phyloP scores from a whole-genome alignment of 225 moss, liverwort and hornwort species.

The Bryoerythrophyllum caledonicum region DNA sequence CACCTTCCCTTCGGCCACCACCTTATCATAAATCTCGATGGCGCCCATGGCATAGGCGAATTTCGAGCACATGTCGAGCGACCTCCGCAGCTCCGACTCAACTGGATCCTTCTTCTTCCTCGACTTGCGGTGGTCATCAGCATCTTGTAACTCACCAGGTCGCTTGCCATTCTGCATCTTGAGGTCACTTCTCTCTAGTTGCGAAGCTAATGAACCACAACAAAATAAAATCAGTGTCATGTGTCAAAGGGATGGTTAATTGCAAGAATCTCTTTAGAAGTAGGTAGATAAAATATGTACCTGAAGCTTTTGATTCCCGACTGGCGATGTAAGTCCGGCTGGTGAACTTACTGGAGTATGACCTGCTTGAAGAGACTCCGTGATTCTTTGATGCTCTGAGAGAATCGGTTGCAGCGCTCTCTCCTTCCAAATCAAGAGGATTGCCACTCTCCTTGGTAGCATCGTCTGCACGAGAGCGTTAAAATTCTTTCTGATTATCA shows the following conservation, averaged over 20 bases:
- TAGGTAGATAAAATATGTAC: not conserved
- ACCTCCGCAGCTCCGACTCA: constrained; percentile 63
- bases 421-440: constrained; percentile 1
- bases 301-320: constrained; percentile 11
- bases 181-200: not conserved
- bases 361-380: constrained; percentile 15
- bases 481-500: not conserved
- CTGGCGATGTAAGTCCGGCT: constrained; percentile 19
- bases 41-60: constrained; percentile 61
- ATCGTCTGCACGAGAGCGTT: not conserved
- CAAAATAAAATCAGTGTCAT: not conserved
- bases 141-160: constrained; percentile 16
- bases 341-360: constrained; percentile 18
- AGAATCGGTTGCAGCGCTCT: constrained; percentile 1
- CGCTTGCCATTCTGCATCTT: constrained; percentile 39
- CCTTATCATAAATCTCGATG: constrained; percentile 54
- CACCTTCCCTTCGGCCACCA: constrained; percentile 44
- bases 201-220: not conserved
- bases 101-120: constrained; percentile 56
- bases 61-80: constrained; percentile 80
- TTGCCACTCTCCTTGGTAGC: not conserved
- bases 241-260: not conserved
- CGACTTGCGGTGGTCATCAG: constrained; percentile 24
- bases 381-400: not conserved
- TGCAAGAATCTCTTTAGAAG: not conserved